Evolutionary conservation across 768 basidiomycete species (phyloP), one percentile per base, ranked within the genome.

Genomic region (Lanmaoa rubissima): DNA sequence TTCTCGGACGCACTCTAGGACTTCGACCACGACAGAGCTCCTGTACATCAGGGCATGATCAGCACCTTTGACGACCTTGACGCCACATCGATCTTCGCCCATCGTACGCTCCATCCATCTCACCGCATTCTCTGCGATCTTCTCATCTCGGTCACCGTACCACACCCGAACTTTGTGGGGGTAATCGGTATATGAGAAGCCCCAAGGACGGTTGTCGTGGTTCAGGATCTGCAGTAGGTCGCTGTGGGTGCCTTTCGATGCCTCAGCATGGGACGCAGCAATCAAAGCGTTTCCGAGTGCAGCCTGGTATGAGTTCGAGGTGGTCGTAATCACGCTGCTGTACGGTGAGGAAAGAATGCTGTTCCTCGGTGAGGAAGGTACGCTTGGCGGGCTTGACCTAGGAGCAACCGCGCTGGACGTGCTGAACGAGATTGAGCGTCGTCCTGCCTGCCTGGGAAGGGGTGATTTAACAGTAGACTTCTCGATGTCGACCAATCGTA

Each of bases 31-130:
- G 34, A 94, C 90, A 54, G 82, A 80, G 69, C 88, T 90, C 69
- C 87, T 88, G 73, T 94, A 97, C 92, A 99, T 93, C 52, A 99
- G 78, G 48, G 86, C 87, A 72, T 99, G 96, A 63, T 94, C 94
- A 19, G 92, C 95, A 38, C 91, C 91, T 64, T 83, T 85, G 51
- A 95, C 85, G 41, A 97, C 86, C 65, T 86, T 83, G 38, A 99
- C 85, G 43, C 79, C 76, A 69, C 94, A 96, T 54, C 79, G 76
- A 40, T 86, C 85, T 43, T 81, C 79, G 19, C 85, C 82, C 89
- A 94, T 91, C 36, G 82, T 84, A 59, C 82, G 83, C 72, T 94
- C 91, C 90, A 94, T 91, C 92, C 93, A 96, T 63, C 89, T 75
- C 40, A 98, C 87, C 44, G 92, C 90, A 63, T 88, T 86, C 69